A percentile compares a stretch with the other conserved stretches of the same genome.
Evolutionary conservation across 371 early-diverging fungal species (phyloP).

Genomic region (Mortierella polycephala): DNA sequence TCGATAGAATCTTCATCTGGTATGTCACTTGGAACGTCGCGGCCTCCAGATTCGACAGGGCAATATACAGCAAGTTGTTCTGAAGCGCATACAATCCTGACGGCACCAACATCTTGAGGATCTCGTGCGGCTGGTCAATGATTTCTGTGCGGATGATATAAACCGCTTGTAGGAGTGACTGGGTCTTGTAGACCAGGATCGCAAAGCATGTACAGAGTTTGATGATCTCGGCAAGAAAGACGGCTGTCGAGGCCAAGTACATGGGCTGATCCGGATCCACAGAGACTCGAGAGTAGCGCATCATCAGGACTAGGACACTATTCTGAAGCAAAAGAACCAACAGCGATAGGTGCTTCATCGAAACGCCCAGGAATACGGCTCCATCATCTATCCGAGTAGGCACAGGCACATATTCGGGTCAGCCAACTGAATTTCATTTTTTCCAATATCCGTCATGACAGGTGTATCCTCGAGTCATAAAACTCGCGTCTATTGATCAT

Average conservation of each 20-base stretch:
- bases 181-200: constrained; percentile 57
- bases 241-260: constrained; percentile 77
- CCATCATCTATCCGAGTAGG: constrained; percentile 19
- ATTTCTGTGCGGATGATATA: constrained; percentile 62
- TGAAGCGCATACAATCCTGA: constrained; percentile 93
- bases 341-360: constrained; percentile 65
- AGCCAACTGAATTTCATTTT: not conserved
- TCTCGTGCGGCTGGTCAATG: constrained; percentile 63
- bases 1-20: constrained; percentile 96
- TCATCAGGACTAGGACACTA: constrained; percentile 69
- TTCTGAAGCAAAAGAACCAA: constrained; percentile 69
- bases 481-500: no score
- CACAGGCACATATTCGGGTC: not conserved
- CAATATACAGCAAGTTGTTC: constrained; percentile 93
- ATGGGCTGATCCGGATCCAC: constrained; percentile 63
- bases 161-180: constrained; percentile 47
- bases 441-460: no score
- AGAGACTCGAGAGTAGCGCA: constrained; percentile 72
- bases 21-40: constrained; percentile 97
- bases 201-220: constrained; percentile 62
- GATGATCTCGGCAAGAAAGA: constrained; percentile 72
- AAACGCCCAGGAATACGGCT: constrained; percentile 31
- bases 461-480: no score
- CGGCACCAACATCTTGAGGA: constrained; percentile 80
- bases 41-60: constrained; percentile 87